These are phyloP conservation scores for Talaromyces sp. DNA, from an alignment of 2,329 filamentous ascomycete genomes.

Conservation along the genomic window DNA sequence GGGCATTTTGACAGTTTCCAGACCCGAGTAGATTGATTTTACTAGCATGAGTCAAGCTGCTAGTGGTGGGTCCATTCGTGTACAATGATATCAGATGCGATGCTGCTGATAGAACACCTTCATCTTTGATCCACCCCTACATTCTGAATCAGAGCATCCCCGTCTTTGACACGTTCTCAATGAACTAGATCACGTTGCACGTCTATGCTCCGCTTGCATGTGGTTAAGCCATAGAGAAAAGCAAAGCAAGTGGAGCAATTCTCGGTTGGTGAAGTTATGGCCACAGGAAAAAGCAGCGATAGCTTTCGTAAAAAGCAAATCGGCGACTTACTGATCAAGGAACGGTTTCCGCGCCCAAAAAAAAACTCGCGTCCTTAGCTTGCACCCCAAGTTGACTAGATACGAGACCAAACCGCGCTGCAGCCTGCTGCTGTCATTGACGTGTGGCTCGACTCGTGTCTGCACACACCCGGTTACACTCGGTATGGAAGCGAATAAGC, in stretches of 20 bases:
- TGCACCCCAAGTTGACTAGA: not conserved
- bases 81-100: not conserved
- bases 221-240: slow-evolving; percentile 1
- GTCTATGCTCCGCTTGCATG: not conserved
- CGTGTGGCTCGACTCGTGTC: not conserved
- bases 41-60: not conserved
- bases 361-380: not conserved
- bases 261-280: not conserved
- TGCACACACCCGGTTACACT: not conserved
- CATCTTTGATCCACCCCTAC: not conserved
- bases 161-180: not conserved
- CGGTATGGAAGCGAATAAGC: not conserved
- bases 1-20: not conserved
- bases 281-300: not conserved
- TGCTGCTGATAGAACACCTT: not conserved
- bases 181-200: not conserved
- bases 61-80: not conserved
- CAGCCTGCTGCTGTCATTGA: not conserved
- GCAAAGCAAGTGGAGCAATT: not conserved
- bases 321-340: not conserved
- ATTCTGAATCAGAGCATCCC: not conserved
- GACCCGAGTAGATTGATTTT: not conserved
- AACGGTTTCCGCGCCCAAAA: not conserved
- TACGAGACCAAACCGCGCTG: not conserved
- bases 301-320: not conserved